These are phyloP conservation scores for Trapa incisa DNA, from an alignment of 345 rosid genomes.

Conservation along the genomic window DNA sequence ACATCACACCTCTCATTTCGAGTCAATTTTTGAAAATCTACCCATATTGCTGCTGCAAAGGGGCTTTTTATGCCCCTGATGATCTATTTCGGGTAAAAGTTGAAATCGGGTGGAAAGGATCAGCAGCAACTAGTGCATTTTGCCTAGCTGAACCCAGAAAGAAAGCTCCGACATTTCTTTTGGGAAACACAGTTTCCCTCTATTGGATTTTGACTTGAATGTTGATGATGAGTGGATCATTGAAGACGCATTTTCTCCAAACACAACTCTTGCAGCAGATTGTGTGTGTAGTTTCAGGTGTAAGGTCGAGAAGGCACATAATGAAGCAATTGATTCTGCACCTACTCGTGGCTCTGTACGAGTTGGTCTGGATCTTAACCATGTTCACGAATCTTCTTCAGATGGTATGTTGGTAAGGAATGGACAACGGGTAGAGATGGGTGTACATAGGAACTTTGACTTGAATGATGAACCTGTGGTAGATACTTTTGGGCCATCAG, in stretches of 20 bases:
- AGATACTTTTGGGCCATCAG: slow-evolving; percentile 47
- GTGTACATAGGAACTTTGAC: slow-evolving; percentile 55
- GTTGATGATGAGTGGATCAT: slow-evolving; percentile 66
- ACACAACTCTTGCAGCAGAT: slow-evolving; percentile 22
- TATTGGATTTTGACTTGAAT: slow-evolving; percentile 72
- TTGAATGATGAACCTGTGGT: slow-evolving; percentile 71
- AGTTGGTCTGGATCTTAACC: slow-evolving; percentile 78
- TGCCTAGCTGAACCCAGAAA: slow-evolving; percentile 91
- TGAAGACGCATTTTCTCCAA: slow-evolving; percentile 49
- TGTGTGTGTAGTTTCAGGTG: slow-evolving; percentile 17
- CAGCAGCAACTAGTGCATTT: slow-evolving; percentile 97
- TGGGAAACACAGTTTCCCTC: slow-evolving; percentile 38
- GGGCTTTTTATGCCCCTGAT: slow-evolving; percentile 74
- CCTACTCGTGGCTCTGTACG: slow-evolving; percentile 41
- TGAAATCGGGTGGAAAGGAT: slow-evolving; percentile 88
- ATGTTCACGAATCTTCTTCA: slow-evolving; percentile 38
- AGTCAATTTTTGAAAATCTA: slow-evolving; percentile 13
- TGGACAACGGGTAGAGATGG: slow-evolving; percentile 21
- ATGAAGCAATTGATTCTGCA: slow-evolving; percentile 18
- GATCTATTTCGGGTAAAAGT: slow-evolving; percentile 54
- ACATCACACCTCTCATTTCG: too few relatives aligned
- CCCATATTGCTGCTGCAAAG: slow-evolving; percentile 69
- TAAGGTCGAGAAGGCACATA: slow-evolving; percentile 16
- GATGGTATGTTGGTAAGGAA: slow-evolving; percentile 24
- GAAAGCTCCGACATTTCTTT: slow-evolving; percentile 33